Conservation (phyloP, 768 basidiomycete species). For the Dendrothele bispora region DNA sequence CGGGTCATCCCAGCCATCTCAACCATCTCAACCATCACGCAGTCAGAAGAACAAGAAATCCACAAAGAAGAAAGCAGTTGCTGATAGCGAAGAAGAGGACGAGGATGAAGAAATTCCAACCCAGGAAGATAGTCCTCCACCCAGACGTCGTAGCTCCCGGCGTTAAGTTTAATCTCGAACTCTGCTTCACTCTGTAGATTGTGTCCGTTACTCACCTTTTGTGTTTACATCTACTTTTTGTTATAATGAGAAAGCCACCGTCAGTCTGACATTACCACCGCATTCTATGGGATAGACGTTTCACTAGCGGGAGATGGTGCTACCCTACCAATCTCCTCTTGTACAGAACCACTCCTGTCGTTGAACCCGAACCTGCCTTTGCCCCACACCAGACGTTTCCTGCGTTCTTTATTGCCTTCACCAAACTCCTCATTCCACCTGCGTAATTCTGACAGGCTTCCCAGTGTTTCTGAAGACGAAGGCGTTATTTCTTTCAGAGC, state of each 20-base stretch:
- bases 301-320: constrained; percentile 12
- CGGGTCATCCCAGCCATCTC: constrained; percentile 28
- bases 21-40: constrained; percentile 20
- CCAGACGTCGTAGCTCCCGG: constrained; percentile 15
- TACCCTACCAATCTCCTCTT: constrained; percentile 52
- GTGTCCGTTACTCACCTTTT: no score
- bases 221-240: no score
- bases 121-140: constrained; percentile 7
- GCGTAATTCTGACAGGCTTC: constrained; percentile 70
- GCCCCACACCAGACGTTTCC: constrained; percentile 77
- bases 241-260: no score
- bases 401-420: constrained; percentile 71
- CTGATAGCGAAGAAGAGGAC: constrained; percentile 35
- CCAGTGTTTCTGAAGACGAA: constrained; percentile 80
- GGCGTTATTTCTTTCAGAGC: constrained; percentile 90
- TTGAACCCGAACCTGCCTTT: constrained; percentile 88
- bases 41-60: constrained; percentile 25
- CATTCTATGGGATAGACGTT: constrained; percentile 2
- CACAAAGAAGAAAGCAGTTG: constrained; percentile 34
- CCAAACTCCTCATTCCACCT: constrained; percentile 96
- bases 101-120: constrained; percentile 18
- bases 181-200: no score
- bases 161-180: constrained; percentile 13
- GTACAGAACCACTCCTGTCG: constrained; percentile 36
- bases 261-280: not conserved